A percentile compares a stretch with the other conserved stretches of the same genome.
phyloP scores from a whole-genome alignment of 2,329 filamentous ascomycete genomes.

The Amauroascus niger region DNA sequence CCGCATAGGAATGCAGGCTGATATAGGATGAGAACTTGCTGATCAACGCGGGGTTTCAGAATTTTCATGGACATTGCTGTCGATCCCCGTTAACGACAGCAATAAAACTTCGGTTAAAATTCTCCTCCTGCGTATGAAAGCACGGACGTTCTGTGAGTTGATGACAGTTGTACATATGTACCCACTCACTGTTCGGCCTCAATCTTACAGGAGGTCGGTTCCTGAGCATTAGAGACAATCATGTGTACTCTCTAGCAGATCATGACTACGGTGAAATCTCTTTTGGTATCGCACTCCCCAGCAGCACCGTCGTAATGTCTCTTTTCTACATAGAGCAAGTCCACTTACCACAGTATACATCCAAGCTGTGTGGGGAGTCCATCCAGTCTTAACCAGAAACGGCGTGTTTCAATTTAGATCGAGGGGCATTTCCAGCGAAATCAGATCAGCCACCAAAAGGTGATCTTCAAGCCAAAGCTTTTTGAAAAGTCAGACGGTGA shows the following conservation, averaged over 20 bases:
- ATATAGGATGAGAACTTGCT: not conserved
- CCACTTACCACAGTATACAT: not conserved
- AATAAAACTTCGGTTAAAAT: not conserved
- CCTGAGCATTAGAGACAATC: not conserved
- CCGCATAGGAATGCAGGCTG: too few relatives aligned
- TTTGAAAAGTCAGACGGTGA: not conserved
- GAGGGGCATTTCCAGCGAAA: not conserved
- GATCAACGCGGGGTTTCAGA: not conserved
- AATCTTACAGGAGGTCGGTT: not conserved
- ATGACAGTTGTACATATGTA: too few relatives aligned
- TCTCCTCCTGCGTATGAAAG: not conserved
- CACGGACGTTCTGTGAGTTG: too few relatives aligned
- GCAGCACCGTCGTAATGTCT: too few relatives aligned
- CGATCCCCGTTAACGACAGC: not conserved
- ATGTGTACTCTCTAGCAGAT: too few relatives aligned
- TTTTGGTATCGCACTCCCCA: too few relatives aligned
- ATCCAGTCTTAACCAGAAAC: slow-evolving; percentile 2
- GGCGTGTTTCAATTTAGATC: slow-evolving; percentile 3
- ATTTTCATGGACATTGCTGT: not conserved
- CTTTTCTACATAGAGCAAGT: not conserved
- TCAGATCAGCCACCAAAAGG: not conserved
- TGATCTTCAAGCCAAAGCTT: slow-evolving; percentile 4
- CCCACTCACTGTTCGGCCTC: not conserved
- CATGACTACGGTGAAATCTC: not conserved
- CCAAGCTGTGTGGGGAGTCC: not conserved